Percentiles rank a stretch among this genome's conserved stretches.
Evolutionary conservation across 2,329 filamentous ascomycete genomes (phyloP).

Genomic region (Exophiala bonariae): DNA sequence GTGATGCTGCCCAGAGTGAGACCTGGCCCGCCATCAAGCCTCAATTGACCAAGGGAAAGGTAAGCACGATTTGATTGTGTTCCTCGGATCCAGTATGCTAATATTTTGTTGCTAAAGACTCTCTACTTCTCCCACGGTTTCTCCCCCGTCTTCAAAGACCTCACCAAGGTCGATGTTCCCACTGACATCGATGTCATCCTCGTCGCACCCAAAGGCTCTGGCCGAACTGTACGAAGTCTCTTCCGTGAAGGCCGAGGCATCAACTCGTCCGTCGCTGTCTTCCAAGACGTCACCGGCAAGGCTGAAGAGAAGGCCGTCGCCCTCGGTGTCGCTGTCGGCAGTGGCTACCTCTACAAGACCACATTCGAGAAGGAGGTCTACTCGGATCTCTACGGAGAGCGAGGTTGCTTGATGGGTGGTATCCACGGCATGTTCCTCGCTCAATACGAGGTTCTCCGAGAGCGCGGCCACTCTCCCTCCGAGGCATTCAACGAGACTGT

Average conservation of each 20-base stretch:
- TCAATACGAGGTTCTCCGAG: slow-evolving; percentile 99
- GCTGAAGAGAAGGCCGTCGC: slow-evolving; percentile 97
- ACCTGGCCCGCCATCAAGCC: slow-evolving; percentile 99
- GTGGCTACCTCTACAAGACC: slow-evolving; percentile 99
- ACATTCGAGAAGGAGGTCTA: slow-evolving; percentile 99
- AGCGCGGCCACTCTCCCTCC: slow-evolving; percentile 94
- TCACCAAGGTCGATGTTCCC: slow-evolving; percentile 98
- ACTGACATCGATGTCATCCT: slow-evolving; percentile 98
- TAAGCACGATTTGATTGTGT: slow-evolving; percentile 41
- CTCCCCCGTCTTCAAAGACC: slow-evolving; percentile 99
- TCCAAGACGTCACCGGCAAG: slow-evolving; percentile 96
- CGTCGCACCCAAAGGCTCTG: slow-evolving; percentile 97
- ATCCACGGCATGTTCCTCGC: slow-evolving; percentile 99
- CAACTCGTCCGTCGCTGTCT: slow-evolving; percentile 99
- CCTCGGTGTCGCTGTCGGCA: slow-evolving; percentile 93
- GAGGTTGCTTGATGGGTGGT: slow-evolving; percentile 98
- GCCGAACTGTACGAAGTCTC: slow-evolving; percentile 95
- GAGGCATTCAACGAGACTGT: slow-evolving; percentile 99
- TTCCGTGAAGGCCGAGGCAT: slow-evolving; percentile 99
- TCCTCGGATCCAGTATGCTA: neutral
- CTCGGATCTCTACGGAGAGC: slow-evolving; percentile 99
- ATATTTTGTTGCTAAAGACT: slow-evolving; percentile 59
- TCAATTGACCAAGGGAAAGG: slow-evolving; percentile 97
- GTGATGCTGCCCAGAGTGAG: slow-evolving; percentile 96
- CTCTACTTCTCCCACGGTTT: slow-evolving; percentile 99